Base-by-base conservation (phyloP, 1,284 basidiomycete species). In the Agroathelia rolfsii region DNA sequence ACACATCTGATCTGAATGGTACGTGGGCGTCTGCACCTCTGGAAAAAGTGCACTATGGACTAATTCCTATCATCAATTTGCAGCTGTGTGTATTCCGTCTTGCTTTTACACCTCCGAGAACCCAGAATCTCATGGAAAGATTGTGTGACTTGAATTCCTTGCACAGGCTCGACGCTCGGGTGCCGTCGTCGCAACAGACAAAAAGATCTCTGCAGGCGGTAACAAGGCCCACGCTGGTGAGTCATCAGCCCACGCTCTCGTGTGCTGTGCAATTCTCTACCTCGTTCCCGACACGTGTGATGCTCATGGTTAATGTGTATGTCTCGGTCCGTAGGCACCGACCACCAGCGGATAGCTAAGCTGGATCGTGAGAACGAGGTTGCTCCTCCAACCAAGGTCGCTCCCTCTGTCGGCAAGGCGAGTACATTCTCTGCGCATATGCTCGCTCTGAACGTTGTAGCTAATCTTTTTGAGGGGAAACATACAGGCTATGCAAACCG, bases 291-390 rank as follows among this genome's bases (percentile, higher is more conserved):
- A 6, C 3, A n/a, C n/a, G 13, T 21, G 30, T 28, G 13, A 32
- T 24, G 28, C 15, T 27, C 3, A 15, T 29, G 27, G 32, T 12
- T 28, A n/a, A 19, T 32, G 9, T 31, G 35, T 22, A 21, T 29
- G 18, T 30, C 34, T 34, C 19, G 6, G 26, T 17, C n/a, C 17
- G 10, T 40, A 86, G 87, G 84, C 27, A 85, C 87, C 42, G 90
- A 96, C 62, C 89, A 95, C 62, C 87, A 90, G 56, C 76, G 76
- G 40, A 92, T 94, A 53, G 90, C 86, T 22, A 93, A 93, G 55
- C 78, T 95, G 28, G 92, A 93, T 60, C 76, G 86, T 37, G 88
- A 95, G 49, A 95, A 97, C 60, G 94, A 96, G 50, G 93, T 96
- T 14, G 87, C 92, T 6, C 92, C 95, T 6, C 95, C 94, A 27